Base-by-base conservation (phyloP, 2,329 filamentous ascomycete species). In the Fusarium scirpi region DNA sequence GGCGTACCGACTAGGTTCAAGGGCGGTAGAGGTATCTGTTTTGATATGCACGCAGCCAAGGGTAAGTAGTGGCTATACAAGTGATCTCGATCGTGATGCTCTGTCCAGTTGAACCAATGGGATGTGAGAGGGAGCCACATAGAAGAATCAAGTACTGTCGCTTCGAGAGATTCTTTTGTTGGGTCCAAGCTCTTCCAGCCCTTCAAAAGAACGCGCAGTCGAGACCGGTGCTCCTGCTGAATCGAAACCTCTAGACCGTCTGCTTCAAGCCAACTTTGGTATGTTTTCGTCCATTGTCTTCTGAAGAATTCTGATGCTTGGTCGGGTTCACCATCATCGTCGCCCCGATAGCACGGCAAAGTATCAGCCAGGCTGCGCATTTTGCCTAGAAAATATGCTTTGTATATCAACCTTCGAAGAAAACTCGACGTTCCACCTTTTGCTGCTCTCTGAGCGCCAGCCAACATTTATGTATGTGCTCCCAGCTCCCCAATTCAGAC, bases 201-300 rank as follows among this genome's bases (percentile, higher is more conserved):
- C 6, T 3, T 12, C 8, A 59, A n/a, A n/a, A n/a, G n/a, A n/a
- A n/a, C n/a, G n/a, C n/a, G n/a, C n/a, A n/a, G n/a, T n/a, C n/a
- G n/a, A n/a, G n/a, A n/a, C n/a, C n/a, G n/a, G n/a, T n/a, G n/a
- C n/a, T n/a, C n/a, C n/a, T n/a, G n/a, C n/a, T n/a, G n/a, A 2
- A 11, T 0, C 3, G 5, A 24, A 3, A 5, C 8, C 0, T 38
- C 1, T 10, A 1, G 0, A 5, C 24, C 0, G 0, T 59, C 57
- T 13, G 11, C 8, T 11, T 25, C 2, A 8, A 1, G 7, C 57
- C 57, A 59, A 8, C 0, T 3, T 8, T 15, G 20, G 12, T n/a
- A 25, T 0, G 0, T 3, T 0, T 3, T 40, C 2, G 2, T 20
- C 51, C 30, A 25, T 13, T 18, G 16, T 8, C 15, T 24, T 3